phyloP scores from a whole-genome alignment of 2,329 filamentous ascomycete genomes.

The Phyllosticta paracitricarpa region DNA sequence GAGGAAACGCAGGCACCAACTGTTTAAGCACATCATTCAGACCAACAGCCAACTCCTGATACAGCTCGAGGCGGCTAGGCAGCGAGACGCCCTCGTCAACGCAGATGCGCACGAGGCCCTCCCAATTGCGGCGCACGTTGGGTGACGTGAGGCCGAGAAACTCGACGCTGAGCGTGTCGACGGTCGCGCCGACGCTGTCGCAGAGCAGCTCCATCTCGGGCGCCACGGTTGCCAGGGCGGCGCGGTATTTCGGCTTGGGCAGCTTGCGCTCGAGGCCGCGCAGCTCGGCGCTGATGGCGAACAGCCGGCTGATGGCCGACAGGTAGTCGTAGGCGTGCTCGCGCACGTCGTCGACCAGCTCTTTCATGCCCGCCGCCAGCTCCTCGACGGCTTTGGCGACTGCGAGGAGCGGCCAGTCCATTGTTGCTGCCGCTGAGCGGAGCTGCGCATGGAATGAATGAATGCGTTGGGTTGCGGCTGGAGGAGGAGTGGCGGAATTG shows the following conservation, averaged over 20 bases:
- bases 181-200: slow-evolving; percentile 6
- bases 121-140: slow-evolving; percentile 1
- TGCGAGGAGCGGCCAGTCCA: slow-evolving; percentile 29
- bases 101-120: background rate
- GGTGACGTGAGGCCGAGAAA: slow-evolving; percentile 1
- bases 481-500: too few relatives aligned
- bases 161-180: background rate
- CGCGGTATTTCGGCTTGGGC: slow-evolving; percentile 28
- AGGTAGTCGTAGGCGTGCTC: slow-evolving; percentile 44
- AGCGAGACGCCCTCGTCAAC: slow-evolving; percentile 1
- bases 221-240: slow-evolving; percentile 12
- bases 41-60: slow-evolving; percentile 4
- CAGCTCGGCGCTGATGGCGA: slow-evolving; percentile 43
- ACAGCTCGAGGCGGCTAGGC: slow-evolving; percentile 1
- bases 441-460: slow-evolving; percentile 15
- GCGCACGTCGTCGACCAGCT: slow-evolving; percentile 42
- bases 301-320: slow-evolving; percentile 43
- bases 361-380: slow-evolving; percentile 40
- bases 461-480: too few relatives aligned
- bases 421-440: slow-evolving; percentile 11
- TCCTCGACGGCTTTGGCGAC: slow-evolving; percentile 43
- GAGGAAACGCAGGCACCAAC: background rate
- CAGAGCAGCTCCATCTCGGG: slow-evolving; percentile 6
- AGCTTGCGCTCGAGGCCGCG: slow-evolving; percentile 38
- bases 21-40: slow-evolving; percentile 2